These are phyloP conservation scores for Leccinellum albellum DNA, from an alignment of 768 basidiomycete genomes.

Conservation along the genomic window DNA sequence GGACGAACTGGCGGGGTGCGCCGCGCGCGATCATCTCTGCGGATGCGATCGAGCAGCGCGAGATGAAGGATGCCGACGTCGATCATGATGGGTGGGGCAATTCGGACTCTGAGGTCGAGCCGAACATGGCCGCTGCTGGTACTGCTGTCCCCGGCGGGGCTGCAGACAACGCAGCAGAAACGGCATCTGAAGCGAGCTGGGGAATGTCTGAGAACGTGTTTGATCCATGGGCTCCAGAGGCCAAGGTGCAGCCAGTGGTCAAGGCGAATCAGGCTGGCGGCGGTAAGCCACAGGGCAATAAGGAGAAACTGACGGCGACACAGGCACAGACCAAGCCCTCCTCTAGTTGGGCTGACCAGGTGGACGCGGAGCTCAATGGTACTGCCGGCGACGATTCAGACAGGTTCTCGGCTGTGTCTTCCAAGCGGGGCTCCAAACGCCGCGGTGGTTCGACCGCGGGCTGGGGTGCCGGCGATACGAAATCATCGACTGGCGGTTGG, in stretches of 20 bases:
- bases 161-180: slow-evolving; percentile 1
- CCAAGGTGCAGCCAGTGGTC: neutral
- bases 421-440: slow-evolving; percentile 14
- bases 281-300: slow-evolving; percentile 1
- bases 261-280: slow-evolving; percentile 4
- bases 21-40: slow-evolving; percentile 27
- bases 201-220: slow-evolving; percentile 13
- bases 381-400: neutral
- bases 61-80: slow-evolving; percentile 10
- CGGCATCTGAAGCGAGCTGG: slow-evolving; percentile 23
- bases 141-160: neutral
- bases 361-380: slow-evolving; percentile 16
- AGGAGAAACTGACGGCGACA: slow-evolving; percentile 4
- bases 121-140: neutral
- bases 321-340: neutral
- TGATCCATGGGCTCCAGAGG: slow-evolving; percentile 20
- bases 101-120: slow-evolving; percentile 12
- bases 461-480: slow-evolving; percentile 6
- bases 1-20: slow-evolving; percentile 28
- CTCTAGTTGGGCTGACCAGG: slow-evolving; percentile 28
- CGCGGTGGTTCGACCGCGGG: slow-evolving; percentile 10
- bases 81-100: slow-evolving; percentile 21
- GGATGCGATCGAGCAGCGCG: slow-evolving; percentile 23
- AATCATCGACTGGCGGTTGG: slow-evolving; percentile 26
- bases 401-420: neutral